Evolutionary conservation across 306 rosid genomes (phyloP).

Genomic region (Prinsepia uniflora): DNA sequence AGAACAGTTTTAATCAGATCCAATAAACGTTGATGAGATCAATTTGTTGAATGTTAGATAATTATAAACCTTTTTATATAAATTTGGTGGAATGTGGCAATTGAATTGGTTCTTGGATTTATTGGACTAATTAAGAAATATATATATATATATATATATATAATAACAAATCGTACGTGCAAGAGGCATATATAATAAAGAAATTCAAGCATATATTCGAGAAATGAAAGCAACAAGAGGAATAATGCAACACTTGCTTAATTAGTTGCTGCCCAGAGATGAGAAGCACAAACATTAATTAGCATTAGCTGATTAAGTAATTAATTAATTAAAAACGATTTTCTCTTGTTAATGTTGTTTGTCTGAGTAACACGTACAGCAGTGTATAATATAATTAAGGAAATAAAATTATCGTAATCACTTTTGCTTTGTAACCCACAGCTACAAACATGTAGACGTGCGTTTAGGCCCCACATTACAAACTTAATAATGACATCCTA

Average conservation of each 20-base stretch:
- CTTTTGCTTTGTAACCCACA: conserved; percentile 47
- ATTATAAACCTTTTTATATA: neutral
- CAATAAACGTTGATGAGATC: neutral
- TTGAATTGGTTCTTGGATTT: neutral
- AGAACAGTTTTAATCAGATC: conserved; percentile 5
- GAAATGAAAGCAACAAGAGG: conserved; percentile 37
- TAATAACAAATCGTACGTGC: conserved; percentile 11
- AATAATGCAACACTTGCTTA: conserved; percentile 19
- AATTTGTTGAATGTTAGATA: neutral
- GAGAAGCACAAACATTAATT: conserved; percentile 15
- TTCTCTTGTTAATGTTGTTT: conserved; percentile 19
- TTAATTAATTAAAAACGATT: no score
- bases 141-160: neutral
- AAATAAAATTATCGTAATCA: conserved; percentile 29
- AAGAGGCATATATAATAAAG: conserved; percentile 15
- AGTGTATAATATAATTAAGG: conserved; percentile 35
- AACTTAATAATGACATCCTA: conserved; percentile 54
- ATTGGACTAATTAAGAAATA: neutral
- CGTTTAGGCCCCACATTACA: conserved; percentile 36
- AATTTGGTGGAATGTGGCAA: conserved; percentile 15
- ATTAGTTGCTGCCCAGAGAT: neutral
- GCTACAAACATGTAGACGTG: conserved; percentile 65
- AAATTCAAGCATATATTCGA: conserved; percentile 23
- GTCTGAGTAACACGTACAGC: conserved; percentile 51
- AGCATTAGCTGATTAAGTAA: no score